phyloP scores from a whole-genome alignment of 1,139 yeast species.

The Candida mesenterica region DNA sequence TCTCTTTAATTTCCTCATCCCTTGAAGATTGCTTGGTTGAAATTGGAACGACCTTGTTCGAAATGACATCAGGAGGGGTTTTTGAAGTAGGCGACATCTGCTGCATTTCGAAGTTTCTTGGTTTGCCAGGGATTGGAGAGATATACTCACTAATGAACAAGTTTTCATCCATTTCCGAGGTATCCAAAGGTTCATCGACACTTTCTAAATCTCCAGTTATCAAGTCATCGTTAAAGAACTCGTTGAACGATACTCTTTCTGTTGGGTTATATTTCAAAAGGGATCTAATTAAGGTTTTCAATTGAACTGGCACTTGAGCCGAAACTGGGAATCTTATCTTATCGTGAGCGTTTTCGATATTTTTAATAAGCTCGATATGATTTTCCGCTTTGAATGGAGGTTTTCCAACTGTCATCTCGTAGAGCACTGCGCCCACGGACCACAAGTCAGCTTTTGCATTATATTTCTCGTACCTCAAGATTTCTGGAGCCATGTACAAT shows the following conservation, averaged over 20 bases:
- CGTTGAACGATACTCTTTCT: slow-evolving; percentile 83
- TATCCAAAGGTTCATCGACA: slow-evolving; percentile 58
- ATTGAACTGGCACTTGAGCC: slow-evolving; percentile 58
- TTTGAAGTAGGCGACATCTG: slow-evolving; percentile 6
- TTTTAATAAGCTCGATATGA: slow-evolving; percentile 83
- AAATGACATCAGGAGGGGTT: background rate
- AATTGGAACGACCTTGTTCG: background rate
- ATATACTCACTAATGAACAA: slow-evolving; percentile 81
- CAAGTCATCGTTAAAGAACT: slow-evolving; percentile 71
- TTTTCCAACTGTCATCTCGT: slow-evolving; percentile 91
- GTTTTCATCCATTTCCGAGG: slow-evolving; percentile 70
- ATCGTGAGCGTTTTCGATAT: slow-evolving; percentile 80
- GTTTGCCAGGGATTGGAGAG: slow-evolving; percentile 30
- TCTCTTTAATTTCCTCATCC: slow-evolving; percentile 46
- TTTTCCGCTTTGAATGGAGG: slow-evolving; percentile 95
- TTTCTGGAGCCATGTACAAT: slow-evolving; percentile 97
- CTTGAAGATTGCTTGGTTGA: slow-evolving; percentile 17
- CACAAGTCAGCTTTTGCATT: slow-evolving; percentile 96
- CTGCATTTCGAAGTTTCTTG: slow-evolving; percentile 4
- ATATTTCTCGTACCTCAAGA: slow-evolving; percentile 87
- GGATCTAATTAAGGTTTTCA: slow-evolving; percentile 68
- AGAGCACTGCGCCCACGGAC: slow-evolving; percentile 96
- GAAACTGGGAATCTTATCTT: slow-evolving; percentile 69
- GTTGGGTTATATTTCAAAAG: slow-evolving; percentile 81
- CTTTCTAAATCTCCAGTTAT: slow-evolving; percentile 47